These are phyloP conservation scores for Escovopsis sp. DNA, from an alignment of 2,329 filamentous ascomycete species.

Conservation along the genomic window DNA sequence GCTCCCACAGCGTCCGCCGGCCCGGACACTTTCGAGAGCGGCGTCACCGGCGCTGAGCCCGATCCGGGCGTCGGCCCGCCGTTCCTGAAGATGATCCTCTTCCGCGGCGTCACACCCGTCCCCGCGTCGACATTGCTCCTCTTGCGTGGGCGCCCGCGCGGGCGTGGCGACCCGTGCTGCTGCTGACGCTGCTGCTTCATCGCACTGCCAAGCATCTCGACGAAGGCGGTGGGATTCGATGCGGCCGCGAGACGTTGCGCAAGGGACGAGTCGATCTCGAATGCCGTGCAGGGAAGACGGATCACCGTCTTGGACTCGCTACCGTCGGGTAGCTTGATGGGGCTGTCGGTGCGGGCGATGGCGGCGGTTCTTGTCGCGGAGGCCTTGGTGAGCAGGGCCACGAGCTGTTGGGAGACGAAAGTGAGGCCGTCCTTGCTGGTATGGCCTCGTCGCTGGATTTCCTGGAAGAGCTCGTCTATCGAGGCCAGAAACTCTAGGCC, in stretches of 20 bases:
- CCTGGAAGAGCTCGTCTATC: constrained; percentile 8
- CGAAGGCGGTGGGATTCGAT: constrained; percentile 5
- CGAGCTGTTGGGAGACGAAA: constrained; percentile 4
- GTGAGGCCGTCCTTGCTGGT: constrained; percentile 6
- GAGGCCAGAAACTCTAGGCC: constrained; percentile 8
- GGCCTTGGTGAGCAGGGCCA: constrained; percentile 5
- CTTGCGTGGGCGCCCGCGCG: constrained; percentile 3
- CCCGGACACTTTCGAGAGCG: too few species aligned
- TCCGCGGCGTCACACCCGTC: background rate
- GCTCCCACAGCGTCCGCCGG: too few species aligned
- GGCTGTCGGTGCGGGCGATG: constrained; percentile 6
- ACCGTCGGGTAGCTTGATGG: constrained; percentile 10
- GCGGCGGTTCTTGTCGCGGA: constrained; percentile 7
- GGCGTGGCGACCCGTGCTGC: too few species aligned
- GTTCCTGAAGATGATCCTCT: background rate
- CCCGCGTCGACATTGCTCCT: background rate
- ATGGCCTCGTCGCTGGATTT: constrained; percentile 5
- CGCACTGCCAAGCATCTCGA: constrained; percentile 4
- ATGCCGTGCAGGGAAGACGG: constrained; percentile 3
- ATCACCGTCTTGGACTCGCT: constrained; percentile 5
- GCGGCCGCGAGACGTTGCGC: constrained; percentile 3
- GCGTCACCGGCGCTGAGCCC: too few species aligned
- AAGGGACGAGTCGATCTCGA: constrained; percentile 4
- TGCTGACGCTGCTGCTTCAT: constrained; percentile 2
- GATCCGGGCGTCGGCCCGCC: too few species aligned